Percentiles rank a stretch among this genome's conserved stretches.
phyloP scores from a whole-genome alignment of 2,329 filamentous ascomycete genomes.

The Capronia coronata region DNA sequence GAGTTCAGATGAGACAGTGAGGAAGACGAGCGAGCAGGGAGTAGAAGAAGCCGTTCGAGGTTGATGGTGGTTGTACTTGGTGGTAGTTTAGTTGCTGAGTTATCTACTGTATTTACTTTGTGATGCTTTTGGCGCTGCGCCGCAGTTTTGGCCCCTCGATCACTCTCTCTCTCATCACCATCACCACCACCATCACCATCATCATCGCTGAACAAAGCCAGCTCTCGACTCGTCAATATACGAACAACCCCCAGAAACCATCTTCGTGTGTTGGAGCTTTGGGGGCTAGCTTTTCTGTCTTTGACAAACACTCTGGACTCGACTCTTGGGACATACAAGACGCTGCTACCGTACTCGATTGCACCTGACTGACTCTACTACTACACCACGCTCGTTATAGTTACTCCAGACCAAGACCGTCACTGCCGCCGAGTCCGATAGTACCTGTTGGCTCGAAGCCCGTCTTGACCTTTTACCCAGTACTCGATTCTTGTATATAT shows the following conservation, averaged over 20 bases:
- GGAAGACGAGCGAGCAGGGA: no score
- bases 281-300: not conserved
- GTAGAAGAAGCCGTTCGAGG: no score
- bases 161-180: no score
- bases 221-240: not conserved
- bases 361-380: not conserved
- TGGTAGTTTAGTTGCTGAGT: no score
- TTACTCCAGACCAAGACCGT: not conserved
- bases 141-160: not conserved
- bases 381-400: not conserved
- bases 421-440: not conserved
- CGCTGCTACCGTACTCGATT: no score
- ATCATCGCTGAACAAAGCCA: no score
- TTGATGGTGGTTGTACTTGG: no score
- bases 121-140: not conserved
- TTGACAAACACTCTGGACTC: no score
- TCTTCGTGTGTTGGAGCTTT: not conserved
- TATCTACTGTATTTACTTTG: no score
- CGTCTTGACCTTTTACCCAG: not conserved
- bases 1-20: no score
- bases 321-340: no score
- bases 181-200: no score
- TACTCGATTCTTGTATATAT: not conserved
- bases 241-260: not conserved
- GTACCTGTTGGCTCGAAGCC: not conserved